Conservation (phyloP, 495 filamentous ascomycete genomes). For the Xanthoparmelia taractica region DNA sequence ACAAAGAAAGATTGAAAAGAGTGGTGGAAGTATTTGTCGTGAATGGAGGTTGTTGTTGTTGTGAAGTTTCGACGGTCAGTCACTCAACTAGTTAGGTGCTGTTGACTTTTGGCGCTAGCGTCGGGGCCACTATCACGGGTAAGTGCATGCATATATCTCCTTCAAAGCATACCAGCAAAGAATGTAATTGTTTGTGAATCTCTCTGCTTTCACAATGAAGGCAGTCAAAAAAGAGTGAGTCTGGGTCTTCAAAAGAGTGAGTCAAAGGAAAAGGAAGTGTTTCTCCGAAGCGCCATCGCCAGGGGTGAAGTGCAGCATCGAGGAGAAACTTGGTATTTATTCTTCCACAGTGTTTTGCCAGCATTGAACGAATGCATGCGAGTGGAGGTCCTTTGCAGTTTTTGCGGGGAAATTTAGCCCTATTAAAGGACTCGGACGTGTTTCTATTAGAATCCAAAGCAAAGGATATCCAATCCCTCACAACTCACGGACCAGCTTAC, state of each 20-base stretch:
- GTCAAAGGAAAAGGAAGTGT: neutral
- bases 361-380: neutral
- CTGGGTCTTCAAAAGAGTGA: neutral
- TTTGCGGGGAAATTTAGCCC: neutral
- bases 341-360: neutral
- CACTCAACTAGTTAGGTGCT: neutral
- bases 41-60: neutral
- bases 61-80: neutral
- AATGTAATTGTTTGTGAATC: neutral
- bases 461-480: neutral
- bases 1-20: neutral
- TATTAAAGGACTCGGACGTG: neutral
- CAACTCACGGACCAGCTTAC: neutral
- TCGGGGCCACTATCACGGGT: neutral
- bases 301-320: neutral
- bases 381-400: neutral
- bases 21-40: neutral
- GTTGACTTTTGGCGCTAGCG: neutral
- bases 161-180: neutral
- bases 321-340: neutral
- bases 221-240: neutral
- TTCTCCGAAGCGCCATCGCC: slow-evolving; percentile 2
- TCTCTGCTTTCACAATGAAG: neutral
- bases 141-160: neutral
- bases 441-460: neutral